Conservation (phyloP, 192 early-diverging fungal genomes). For the Rhizoclosmatium globosum region DNA sequence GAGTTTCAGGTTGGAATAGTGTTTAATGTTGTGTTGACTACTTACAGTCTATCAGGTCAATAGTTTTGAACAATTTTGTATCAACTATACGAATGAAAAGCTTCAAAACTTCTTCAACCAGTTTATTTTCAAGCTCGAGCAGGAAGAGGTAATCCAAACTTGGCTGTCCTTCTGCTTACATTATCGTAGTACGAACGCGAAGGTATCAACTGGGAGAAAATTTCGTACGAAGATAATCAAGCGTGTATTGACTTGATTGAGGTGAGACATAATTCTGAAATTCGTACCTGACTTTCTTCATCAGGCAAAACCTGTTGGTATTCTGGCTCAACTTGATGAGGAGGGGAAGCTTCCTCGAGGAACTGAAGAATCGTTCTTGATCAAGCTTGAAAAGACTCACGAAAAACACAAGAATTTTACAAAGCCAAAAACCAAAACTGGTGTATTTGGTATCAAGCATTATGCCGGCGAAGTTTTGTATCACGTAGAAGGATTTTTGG, state of each 20-base stretch:
- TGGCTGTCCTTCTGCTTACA: conserved; percentile 11
- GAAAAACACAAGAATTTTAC: conserved; percentile 58
- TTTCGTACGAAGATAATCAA: conserved; percentile 60
- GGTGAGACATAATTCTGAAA: conserved; percentile 38
- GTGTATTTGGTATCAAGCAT: conserved; percentile 62
- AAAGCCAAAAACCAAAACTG: conserved; percentile 57
- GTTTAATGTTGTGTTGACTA: conserved; percentile 25
- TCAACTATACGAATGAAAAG: conserved; percentile 62
- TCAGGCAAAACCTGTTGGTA: conserved; percentile 57
- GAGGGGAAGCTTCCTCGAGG: conserved; percentile 67
- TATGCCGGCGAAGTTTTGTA: conserved; percentile 66
- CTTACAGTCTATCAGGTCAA: conserved; percentile 46
- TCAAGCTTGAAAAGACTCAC: conserved; percentile 50
- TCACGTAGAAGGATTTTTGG: conserved; percentile 55
- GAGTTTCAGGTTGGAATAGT: conserved; percentile 29
- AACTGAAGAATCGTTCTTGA: conserved; percentile 59
- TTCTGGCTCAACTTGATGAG: conserved; percentile 62
- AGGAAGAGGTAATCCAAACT: conserved; percentile 54
- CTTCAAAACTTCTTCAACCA: conserved; percentile 66
- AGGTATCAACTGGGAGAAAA: conserved; percentile 63
- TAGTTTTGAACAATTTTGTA: conserved; percentile 69
- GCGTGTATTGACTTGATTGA: conserved; percentile 63
- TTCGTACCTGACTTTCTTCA: conserved; percentile 12
- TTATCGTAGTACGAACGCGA: conserved; percentile 62
- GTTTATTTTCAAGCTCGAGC: conserved; percentile 68